phyloP scores from a whole-genome alignment of 768 basidiomycete genomes.

The Dacryopinax spathularia region DNA sequence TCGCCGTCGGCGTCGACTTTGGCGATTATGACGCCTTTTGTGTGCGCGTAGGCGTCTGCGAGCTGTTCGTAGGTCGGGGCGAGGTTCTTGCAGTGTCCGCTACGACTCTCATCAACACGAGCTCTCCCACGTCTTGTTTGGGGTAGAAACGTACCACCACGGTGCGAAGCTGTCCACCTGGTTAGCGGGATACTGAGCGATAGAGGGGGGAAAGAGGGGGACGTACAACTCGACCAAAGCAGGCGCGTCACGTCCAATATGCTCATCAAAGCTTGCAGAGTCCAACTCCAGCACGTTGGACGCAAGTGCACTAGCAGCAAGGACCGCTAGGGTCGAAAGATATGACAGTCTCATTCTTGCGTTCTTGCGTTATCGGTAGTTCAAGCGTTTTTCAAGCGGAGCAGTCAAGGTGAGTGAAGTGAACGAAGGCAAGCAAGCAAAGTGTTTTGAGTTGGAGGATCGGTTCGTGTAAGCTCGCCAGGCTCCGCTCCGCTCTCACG shows the following conservation, averaged over 20 bases:
- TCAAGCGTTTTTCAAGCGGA: no score
- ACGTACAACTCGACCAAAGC: slow-evolving; percentile 86
- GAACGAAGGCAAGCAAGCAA: no score
- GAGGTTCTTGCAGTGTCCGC: slow-evolving; percentile 87
- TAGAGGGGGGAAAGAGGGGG: slow-evolving; percentile 15
- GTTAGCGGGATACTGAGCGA: background rate
- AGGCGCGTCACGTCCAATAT: slow-evolving; percentile 66
- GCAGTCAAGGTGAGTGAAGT: no score
- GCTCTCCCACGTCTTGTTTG: background rate
- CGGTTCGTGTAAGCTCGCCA: no score
- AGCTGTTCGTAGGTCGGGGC: slow-evolving; percentile 81
- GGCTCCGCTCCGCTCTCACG: no score
- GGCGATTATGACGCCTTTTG: slow-evolving; percentile 71
- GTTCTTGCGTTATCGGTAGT: background rate
- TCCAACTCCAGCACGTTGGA: slow-evolving; percentile 76
- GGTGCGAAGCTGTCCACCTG: slow-evolving; percentile 51
- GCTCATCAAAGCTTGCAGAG: slow-evolving; percentile 56
- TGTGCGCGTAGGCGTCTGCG: slow-evolving; percentile 67
- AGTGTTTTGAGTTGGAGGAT: no score
- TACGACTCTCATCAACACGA: slow-evolving; percentile 18
- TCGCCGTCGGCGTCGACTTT: slow-evolving; percentile 87
- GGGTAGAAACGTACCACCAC: slow-evolving; percentile 52
- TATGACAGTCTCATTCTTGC: slow-evolving; percentile 42
- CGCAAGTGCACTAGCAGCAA: slow-evolving; percentile 38
- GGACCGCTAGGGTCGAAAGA: slow-evolving; percentile 38